A percentile compares a stretch with the other conserved stretches of the same genome.
Conservation (phyloP, 257 asterid species). For the Solanum rostratum region DNA sequence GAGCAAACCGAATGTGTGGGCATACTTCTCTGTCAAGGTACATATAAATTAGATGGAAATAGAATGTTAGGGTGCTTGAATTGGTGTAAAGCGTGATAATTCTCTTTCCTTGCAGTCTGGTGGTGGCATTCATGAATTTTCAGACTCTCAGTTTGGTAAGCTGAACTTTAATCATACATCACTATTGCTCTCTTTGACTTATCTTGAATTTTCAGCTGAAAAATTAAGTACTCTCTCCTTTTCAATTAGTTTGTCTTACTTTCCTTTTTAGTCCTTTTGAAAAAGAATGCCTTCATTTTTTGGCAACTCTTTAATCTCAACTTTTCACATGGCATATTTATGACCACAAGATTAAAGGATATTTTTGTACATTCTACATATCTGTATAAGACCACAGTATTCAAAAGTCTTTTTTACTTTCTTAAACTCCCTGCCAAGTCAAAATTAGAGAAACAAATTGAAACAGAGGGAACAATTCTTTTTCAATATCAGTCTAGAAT, state of each 20-base stretch:
- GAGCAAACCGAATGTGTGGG: conserved; percentile 99
- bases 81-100: conserved; percentile 3
- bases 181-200: not conserved
- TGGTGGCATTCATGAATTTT: conserved; percentile 98
- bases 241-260: not conserved
- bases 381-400: not conserved
- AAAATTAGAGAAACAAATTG: not conserved
- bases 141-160: conserved; percentile 99
- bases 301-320: not conserved
- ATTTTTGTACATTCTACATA: not conserved
- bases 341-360: not conserved
- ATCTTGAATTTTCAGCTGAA: not conserved
- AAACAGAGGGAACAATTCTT: not conserved
- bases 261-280: not conserved
- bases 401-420: not conserved
- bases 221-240: not conserved
- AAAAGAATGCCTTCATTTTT: not conserved
- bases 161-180: not conserved
- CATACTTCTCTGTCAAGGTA: conserved; percentile 99
- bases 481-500: not conserved
- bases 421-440: not conserved
- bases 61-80: not conserved
- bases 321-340: not conserved
- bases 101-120: conserved; percentile 73
- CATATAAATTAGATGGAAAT: not conserved